Base-by-base conservation (phyloP, 345 rosid genomes). In the Aethionema arabicum region DNA sequence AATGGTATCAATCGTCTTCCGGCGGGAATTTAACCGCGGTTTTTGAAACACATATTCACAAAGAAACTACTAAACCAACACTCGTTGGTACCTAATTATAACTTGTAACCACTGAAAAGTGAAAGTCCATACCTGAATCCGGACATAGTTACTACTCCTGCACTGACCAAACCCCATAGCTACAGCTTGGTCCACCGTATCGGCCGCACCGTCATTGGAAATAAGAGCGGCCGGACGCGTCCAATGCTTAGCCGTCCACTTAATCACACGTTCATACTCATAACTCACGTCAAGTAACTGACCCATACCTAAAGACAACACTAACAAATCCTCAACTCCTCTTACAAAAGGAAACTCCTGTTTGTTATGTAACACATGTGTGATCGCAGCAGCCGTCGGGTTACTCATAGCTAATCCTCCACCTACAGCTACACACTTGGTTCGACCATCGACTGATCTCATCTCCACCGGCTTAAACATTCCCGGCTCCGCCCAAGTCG, bases 291-390 rank as follows among this genome's bases (percentile, higher is more conserved):
- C 91, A 14, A 82, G 79, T 32, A 84, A 78, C 81, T 89, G 96
- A 27, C 96, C 98, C 4, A 86, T 79, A 29, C 95, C 98, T 4
- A 92, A 54, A 8, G 95, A 86, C 40, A 92, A 68, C 16, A 92
- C 97, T 67, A 92, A 62, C 72, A 92, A 77, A 80, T 92, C 98
- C 80, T 89, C 98, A 16, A 87, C 93, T 0, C 98, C 98, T 56
- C 95, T 77, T 60, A 92, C 98, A 61, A 89, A 89, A 11, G 98
- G 98, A 27, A 92, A 92, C 76, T 92, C 98, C 64, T 89, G 95
- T 81, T 92, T 92, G 72, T 92, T 92, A 41, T 92, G 98, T 56
- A 92, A 71, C 63, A 92, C 98, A 74, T 92, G 98, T 52, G 98
- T 92, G 32, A 92, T 89, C 8, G 98, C 97, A 10, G 98, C 98